These are phyloP conservation scores for Solanum rostratum DNA, from an alignment of 257 asterid species.

Conservation along the genomic window DNA sequence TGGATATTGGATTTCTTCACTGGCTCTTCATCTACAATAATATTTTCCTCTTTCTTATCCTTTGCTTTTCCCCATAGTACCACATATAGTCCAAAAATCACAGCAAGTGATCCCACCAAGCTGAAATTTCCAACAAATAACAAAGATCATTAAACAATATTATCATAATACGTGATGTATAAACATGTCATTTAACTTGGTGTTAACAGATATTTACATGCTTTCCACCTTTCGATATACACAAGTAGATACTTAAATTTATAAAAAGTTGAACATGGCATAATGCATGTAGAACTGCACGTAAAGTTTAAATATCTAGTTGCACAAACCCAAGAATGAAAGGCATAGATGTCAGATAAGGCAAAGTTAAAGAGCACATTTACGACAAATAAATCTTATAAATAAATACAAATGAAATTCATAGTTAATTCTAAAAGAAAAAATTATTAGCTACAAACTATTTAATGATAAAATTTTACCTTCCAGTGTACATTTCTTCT, in stretches of 20 bases:
- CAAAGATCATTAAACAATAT: neutral
- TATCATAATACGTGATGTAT: neutral
- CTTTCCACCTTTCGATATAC: accelerated
- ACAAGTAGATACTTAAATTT: neutral
- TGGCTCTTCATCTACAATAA: neutral
- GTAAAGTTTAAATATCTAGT: accelerated
- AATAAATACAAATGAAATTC: neutral
- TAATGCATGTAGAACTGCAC: neutral
- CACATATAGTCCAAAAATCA: slow-evolving; percentile 49
- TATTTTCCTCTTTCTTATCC: slow-evolving; percentile 17
- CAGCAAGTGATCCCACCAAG: slow-evolving; percentile 47
- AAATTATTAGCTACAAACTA: neutral
- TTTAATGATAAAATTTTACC: slow-evolving; percentile 23
- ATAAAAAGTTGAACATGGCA: neutral
- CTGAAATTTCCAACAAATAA: slow-evolving; percentile 12
- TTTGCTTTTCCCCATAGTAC: slow-evolving; percentile 73
- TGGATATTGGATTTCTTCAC: slow-evolving; percentile 1
- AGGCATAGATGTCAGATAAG: neutral
- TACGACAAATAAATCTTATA: neutral
- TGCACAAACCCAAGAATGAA: neutral
- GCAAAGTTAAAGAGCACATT: neutral
- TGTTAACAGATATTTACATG: neutral
- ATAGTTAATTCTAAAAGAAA: neutral
- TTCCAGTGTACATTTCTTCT: slow-evolving; percentile 61
- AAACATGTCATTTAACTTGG: neutral